Percentiles rank a stretch among this genome's conserved stretches.
Evolutionary conservation across 1,284 basidiomycete genomes (phyloP).

Genomic region (Austropuccinia psidii): DNA sequence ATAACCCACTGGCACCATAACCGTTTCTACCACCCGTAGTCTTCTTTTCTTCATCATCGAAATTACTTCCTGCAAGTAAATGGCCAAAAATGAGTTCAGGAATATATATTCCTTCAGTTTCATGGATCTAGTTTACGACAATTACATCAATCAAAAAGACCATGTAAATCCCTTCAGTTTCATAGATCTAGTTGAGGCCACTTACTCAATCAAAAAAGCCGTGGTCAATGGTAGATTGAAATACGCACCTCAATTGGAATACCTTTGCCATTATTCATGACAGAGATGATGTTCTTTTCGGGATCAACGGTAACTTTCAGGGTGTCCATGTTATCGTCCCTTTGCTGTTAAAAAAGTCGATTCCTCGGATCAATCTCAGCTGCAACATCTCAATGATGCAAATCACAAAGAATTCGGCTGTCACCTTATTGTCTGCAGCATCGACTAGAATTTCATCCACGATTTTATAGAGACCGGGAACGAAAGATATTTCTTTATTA

Average conservation of each 20-base stretch:
- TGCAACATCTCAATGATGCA: too few species aligned
- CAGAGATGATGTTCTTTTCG: constrained; percentile 76
- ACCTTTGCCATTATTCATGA: constrained; percentile 92
- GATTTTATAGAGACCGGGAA: constrained; percentile 99
- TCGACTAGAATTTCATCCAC: constrained; percentile 99
- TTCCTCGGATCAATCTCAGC: too few species aligned
- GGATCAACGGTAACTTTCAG: constrained; percentile 80
- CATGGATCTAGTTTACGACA: constrained; percentile 83
- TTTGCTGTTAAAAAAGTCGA: constrained; percentile 45
- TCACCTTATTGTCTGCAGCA: constrained; percentile 96
- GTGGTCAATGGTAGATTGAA: neutral
- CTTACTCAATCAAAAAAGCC: neutral
- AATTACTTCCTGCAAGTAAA: constrained; percentile 83
- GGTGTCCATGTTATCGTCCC: constrained; percentile 72
- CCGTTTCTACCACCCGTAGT: constrained; percentile 92
- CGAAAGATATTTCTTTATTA: constrained; percentile 67
- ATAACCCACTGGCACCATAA: constrained; percentile 69
- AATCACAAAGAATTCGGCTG: too few species aligned
- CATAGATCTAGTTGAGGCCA: too few species aligned
- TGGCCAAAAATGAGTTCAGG: constrained; percentile 82
- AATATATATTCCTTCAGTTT: constrained; percentile 87
- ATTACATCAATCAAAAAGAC: neutral
- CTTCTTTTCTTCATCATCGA: constrained; percentile 97
- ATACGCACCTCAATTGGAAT: constrained; percentile 66
- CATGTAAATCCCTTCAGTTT: neutral